Base-by-base conservation (phyloP, 1,284 basidiomycete species). In the Singerocomus rubriflavus region DNA sequence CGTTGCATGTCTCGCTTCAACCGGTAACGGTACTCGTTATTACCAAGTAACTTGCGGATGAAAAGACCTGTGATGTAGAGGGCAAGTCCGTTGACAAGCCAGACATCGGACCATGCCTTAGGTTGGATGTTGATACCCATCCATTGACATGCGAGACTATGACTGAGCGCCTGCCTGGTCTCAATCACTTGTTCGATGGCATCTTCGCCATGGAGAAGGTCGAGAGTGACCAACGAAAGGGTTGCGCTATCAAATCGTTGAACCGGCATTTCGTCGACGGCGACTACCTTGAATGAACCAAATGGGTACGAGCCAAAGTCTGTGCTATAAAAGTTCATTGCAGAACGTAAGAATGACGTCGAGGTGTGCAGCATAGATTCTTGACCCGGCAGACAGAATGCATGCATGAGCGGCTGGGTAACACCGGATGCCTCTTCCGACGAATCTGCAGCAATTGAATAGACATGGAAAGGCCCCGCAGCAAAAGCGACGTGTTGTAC, bases 241-340 rank as follows among this genome's bases (percentile, higher is more conserved):
- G 92, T 93, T 6, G 94, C 88, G 35, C 88, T 84, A 57, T 93
- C 91, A 56, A 91, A 89, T 47, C 90, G 83, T 56, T 85, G 84
- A 10, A 78, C 74, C 1, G 89, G 82, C 55, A 95, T 77, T 57
- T 95, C 88, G 52, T 98, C 91, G 51, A 99, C 91, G 62, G 98
- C 97, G n/a, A 96, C 91, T 53, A 97, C 69, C 65, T 98, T 98
- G 79, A 91, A 93, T 36, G 95, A 96, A 21, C 88, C 84, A 68
- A 95, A 99, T 1, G 97, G 97, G 67, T 98, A 99, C 3, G 94
- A 96, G 29, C 95, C 96, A 61, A 89, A 97, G 66, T 98, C 94
- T 21, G 88, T 85, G 16, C 86, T 83, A 69, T 91, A 97, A 70
- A 92, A 98, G 59, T 82, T 85, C 88, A 99, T 93, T 6, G 95